Evolutionary conservation across 2,329 filamentous ascomycete genomes (phyloP).

Genomic region (Cladophialophora yegresii): DNA sequence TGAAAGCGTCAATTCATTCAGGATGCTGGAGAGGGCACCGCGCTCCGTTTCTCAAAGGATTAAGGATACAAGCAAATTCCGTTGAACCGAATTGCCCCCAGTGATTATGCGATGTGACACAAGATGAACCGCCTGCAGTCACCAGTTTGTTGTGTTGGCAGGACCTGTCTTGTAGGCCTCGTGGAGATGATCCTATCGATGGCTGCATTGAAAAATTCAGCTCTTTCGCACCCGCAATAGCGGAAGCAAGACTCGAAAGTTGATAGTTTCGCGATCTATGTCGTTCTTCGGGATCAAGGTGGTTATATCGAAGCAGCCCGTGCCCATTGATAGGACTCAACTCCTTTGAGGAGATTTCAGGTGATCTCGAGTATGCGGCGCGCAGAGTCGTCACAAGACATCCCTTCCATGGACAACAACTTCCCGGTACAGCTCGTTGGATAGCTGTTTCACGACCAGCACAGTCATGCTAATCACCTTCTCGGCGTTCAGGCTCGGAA

Average conservation of each 20-base stretch:
- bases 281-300: not conserved
- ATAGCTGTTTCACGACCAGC: conserved; percentile 84
- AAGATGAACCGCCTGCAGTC: not conserved
- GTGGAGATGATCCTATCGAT: not conserved
- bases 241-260: not conserved
- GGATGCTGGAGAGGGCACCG: not conserved
- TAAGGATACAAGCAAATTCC: not conserved
- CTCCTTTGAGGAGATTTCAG: not conserved
- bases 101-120: not conserved
- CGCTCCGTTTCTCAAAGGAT: not conserved
- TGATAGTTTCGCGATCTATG: not conserved
- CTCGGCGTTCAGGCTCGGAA: conserved; percentile 79
- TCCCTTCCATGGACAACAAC: conserved; percentile 77
- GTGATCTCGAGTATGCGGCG: not conserved
- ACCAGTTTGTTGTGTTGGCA: not conserved
- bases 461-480: conserved; percentile 83
- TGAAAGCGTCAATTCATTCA: not conserved
- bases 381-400: conserved; percentile 11
- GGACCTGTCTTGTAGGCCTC: not conserved
- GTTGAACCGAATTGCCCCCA: not conserved
- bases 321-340: not conserved
- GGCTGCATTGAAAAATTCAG: not conserved
- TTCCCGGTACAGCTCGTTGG: conserved; percentile 84
- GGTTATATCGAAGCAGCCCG: not conserved
- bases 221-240: not conserved